Evolutionary conservation across 2,329 filamentous ascomycete genomes (phyloP).

Genomic region (Verticillium longisporum): DNA sequence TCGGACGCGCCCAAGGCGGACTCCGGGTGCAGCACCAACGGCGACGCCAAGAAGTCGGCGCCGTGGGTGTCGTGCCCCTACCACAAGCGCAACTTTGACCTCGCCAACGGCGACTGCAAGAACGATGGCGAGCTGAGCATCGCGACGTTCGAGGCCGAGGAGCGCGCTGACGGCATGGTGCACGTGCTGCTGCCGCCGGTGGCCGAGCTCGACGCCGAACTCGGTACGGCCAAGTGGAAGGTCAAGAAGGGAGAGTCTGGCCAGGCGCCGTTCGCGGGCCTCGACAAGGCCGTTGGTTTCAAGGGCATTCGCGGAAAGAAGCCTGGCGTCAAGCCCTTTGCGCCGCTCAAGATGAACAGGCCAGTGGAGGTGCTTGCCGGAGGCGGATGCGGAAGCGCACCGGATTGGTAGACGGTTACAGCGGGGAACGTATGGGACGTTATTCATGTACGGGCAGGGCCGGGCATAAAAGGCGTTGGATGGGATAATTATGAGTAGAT

Average conservation of each 20-base stretch:
- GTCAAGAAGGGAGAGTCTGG: conserved; percentile 63
- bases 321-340: conserved; percentile 27
- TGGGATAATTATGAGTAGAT: background rate
- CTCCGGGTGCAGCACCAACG: conserved; percentile 14
- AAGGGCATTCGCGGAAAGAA: conserved; percentile 36
- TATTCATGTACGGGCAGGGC: background rate
- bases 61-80: conserved; percentile 85
- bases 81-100: conserved; percentile 85
- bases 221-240: conserved; percentile 75
- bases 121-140: conserved; percentile 73
- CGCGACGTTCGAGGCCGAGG: conserved; percentile 73
- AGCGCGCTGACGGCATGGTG: conserved; percentile 65
- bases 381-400: conserved; percentile 33
- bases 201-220: conserved; percentile 69
- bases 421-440: background rate
- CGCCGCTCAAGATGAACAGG: conserved; percentile 25
- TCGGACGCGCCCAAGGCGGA: conserved; percentile 26
- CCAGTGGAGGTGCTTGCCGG: conserved; percentile 28
- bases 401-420: conserved; percentile 33
- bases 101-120: conserved; percentile 64
- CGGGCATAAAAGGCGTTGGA: background rate
- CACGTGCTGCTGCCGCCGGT: conserved; percentile 76
- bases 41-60: conserved; percentile 20
- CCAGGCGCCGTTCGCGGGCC: conserved; percentile 29
- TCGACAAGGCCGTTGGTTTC: conserved; percentile 39